These are phyloP conservation scores for Hygrocybe coccinea DNA, from an alignment of 768 basidiomycete genomes.

Conservation along the genomic window DNA sequence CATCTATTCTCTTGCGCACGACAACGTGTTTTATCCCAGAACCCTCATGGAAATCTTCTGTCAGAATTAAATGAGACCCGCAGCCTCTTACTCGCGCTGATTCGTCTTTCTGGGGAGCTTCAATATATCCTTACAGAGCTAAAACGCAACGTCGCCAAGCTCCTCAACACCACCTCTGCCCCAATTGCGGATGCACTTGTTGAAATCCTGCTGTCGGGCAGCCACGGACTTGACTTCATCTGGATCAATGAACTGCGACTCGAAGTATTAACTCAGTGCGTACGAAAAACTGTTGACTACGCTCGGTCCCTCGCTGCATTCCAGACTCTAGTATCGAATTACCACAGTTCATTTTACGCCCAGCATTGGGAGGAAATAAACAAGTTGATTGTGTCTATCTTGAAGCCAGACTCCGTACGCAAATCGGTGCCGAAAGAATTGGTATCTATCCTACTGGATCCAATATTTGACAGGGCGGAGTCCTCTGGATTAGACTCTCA, in stretches of 20 bases:
- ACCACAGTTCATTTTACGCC: conserved; percentile 11
- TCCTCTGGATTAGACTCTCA: background rate
- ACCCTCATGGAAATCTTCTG: background rate
- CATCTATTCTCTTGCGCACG: background rate
- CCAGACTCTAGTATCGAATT: conserved; percentile 12
- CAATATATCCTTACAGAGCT: background rate
- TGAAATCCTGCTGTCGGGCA: conserved; percentile 12
- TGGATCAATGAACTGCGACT: conserved; percentile 15
- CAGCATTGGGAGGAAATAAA: conserved; percentile 10
- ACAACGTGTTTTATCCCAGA: background rate
- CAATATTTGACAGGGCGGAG: background rate
- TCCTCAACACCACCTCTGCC: background rate
- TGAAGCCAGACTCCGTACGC: background rate
- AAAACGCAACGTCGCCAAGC: background rate
- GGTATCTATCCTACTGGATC: conserved; percentile 1
- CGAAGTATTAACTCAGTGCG: conserved; percentile 1
- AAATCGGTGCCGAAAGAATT: background rate
- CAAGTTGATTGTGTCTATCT: background rate
- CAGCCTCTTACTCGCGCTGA: background rate
- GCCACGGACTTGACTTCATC: conserved; percentile 11
- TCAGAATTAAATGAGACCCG: background rate
- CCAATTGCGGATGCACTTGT: background rate
- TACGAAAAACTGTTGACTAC: background rate
- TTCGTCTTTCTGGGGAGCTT: background rate
- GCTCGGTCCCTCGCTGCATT: conserved; percentile 9